Evolutionary conservation across 2,329 filamentous ascomycete genomes (phyloP), one percentile per base, ranked within the genome.

Genomic region (Penicillium sp.): DNA sequence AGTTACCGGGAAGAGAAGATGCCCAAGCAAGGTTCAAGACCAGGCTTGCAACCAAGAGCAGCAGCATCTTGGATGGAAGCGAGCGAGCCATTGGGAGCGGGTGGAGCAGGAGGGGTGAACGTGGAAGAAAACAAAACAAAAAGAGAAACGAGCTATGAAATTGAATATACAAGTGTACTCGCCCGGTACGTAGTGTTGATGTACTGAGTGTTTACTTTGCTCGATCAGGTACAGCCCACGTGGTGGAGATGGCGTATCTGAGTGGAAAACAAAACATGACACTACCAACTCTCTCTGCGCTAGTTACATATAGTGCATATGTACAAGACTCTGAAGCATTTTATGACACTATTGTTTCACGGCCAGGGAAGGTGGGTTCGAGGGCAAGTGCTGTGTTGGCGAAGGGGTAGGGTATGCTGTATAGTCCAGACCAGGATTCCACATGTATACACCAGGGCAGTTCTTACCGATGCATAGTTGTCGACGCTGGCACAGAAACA

Each of bases 1-100:
- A 40, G 11, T 48, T 53, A 8, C 67, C 66, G 5, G 67, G 65
- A 3, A 69, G 54, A 9, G 57, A 57, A 13, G 55, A 50, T 16
- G 56, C 47, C 6, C 54, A 45, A 1, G 51, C 32, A 22, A 18
- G 8, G 24, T 31, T 14, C n/a, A 29, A 39, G 32, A 29, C 11
- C 3, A 50, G 22, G 29, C 13, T 9, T n/a, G 16, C 24, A 24
- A 32, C 21, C 16, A 16, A 31, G 3, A 51, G 24, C 8, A 45
- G 10, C 31, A 13, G 16, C 18, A 67, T 39, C 31, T 48, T 54
- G 42, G 53, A 55, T 21, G 40, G 18, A 38, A 13, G 10, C 4
- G 32, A 31, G 13, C 7, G 10, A 4, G 22, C 18, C 14, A 39
- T 40, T 46, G 14, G 13, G 21, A 4, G 16, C 13, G 24, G 14